These are phyloP conservation scores for Crucihimalaya himalaica DNA, from an alignment of 345 rosid species.

Conservation along the genomic window DNA sequence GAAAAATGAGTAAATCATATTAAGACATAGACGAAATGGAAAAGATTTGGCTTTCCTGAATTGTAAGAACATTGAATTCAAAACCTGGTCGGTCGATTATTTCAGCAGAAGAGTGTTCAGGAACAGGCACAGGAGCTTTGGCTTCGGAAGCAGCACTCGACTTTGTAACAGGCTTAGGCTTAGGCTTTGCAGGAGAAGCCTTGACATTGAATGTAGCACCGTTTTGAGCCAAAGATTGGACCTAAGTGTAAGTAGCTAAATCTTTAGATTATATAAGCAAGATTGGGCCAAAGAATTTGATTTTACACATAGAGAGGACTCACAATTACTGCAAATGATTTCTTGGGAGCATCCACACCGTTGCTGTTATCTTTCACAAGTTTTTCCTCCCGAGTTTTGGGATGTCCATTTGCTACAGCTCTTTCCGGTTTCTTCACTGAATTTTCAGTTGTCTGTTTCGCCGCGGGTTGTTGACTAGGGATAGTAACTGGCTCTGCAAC, in stretches of 20 bases:
- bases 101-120: constrained; percentile 23
- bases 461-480: constrained; percentile 14
- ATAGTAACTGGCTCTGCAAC: constrained; percentile 15
- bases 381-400: constrained; percentile 9
- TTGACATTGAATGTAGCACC: constrained; percentile 27
- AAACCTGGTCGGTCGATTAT: constrained; percentile 18
- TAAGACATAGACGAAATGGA: background rate
- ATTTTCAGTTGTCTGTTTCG: constrained; percentile 26
- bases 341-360: constrained; percentile 36
- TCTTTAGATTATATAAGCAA: background rate
- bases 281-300: background rate
- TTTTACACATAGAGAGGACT: constrained; percentile 16
- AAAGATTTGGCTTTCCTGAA: background rate
- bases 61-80: constrained; percentile 1
- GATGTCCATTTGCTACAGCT: constrained; percentile 25
- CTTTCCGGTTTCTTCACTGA: constrained; percentile 21
- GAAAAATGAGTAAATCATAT: background rate
- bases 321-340: constrained; percentile 33
- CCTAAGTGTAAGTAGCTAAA: constrained; percentile 24
- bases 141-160: background rate
- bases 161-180: constrained; percentile 27
- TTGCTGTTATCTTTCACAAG: constrained; percentile 20
- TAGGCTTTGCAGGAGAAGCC: constrained; percentile 40
- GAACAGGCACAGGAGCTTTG: constrained; percentile 13
- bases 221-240: constrained; percentile 32